Evolutionary conservation across 345 rosid species (phyloP), one percentile per base, ranked within the genome.

Genomic region (Gossypium arboreum): DNA sequence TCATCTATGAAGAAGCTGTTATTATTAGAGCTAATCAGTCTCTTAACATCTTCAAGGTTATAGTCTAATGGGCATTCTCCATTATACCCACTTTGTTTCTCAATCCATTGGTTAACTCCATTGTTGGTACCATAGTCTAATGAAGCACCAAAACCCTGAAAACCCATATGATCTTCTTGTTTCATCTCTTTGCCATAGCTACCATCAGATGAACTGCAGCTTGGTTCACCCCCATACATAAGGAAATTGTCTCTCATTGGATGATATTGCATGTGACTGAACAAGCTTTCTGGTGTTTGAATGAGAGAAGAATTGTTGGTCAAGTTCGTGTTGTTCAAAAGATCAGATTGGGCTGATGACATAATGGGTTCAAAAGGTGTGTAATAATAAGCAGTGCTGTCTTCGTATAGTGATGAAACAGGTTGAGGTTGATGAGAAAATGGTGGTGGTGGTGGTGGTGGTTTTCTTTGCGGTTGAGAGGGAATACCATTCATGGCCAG

Each of bases 11-110:
- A 73, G 75, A 84, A 73, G 72, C 57, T 17, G 57, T 77, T 16
- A 58, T 80, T 73, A 68, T 79, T 72, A 39, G 55, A 56, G 80
- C 77, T 86, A 76, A 91, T 84, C 85, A 86, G 77, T 75, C 84
- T 86, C 90, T 88, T 91, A 78, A 89, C 88, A 76, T 89, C 91
- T 78, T 86, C 97, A 59, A 80, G 80, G 12, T 75, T 85, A 78
- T 75, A 79, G 4, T 69, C 82, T 68, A 76, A 72, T 72, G 84
- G 77, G 12, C 70, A 80, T 76, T 82, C 88, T 61, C 84, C 84
- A 60, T 55, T 78, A 68, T 75, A 76, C 76, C 86, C 87, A 67
- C 51, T 79, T 65, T 78, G 51, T 77, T 82, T 84, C 76, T 78
- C 83, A 72, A 41, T 70, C 86, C 85, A 84, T 43, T 76, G 84